Conservation (phyloP, 2,329 filamentous ascomycete species). For the Trichoderma sp. region DNA sequence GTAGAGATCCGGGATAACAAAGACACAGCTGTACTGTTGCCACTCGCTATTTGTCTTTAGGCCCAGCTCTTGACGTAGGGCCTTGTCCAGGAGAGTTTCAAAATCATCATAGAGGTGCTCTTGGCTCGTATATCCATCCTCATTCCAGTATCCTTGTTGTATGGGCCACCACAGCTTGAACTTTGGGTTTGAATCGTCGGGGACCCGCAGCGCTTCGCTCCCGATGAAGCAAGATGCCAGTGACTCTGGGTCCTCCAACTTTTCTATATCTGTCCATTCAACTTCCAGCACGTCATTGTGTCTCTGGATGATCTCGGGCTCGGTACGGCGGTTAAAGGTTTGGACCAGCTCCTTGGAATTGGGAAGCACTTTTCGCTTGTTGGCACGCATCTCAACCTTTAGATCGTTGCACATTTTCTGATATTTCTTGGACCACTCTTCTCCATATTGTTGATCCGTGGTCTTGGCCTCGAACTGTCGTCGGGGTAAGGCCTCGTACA, state of each 20-base stretch:
- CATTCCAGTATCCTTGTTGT: slow-evolving; percentile 81
- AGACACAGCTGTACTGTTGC: slow-evolving; percentile 91
- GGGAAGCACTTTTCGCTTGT: slow-evolving; percentile 93
- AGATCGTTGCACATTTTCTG: slow-evolving; percentile 81
- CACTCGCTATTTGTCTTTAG: slow-evolving; percentile 75
- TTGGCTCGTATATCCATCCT: slow-evolving; percentile 78
- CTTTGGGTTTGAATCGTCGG: slow-evolving; percentile 81
- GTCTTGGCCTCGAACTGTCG: slow-evolving; percentile 61
- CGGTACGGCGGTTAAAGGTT: slow-evolving; percentile 85
- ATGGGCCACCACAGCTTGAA: slow-evolving; percentile 95
- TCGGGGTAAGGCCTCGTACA: slow-evolving; percentile 73
- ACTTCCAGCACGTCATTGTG: slow-evolving; percentile 94
- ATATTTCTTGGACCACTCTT: slow-evolving; percentile 75
- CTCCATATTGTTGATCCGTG: slow-evolving; percentile 78
- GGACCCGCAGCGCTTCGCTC: slow-evolving; percentile 76
- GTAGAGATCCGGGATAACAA: slow-evolving; percentile 94
- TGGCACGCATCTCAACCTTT: slow-evolving; percentile 84
- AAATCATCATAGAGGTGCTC: slow-evolving; percentile 84
- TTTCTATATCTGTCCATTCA: slow-evolving; percentile 85
- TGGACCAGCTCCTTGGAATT: slow-evolving; percentile 95
- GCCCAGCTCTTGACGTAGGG: slow-evolving; percentile 80
- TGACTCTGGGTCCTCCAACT: slow-evolving; percentile 62
- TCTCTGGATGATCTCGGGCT: slow-evolving; percentile 82
- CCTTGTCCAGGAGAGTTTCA: slow-evolving; percentile 80
- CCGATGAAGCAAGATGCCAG: slow-evolving; percentile 70